A percentile compares a stretch with the other conserved stretches of the same genome.
These are phyloP conservation scores for Ampelomyces quisqualis DNA, from an alignment of 2,329 filamentous ascomycete species.

Conservation along the genomic window DNA sequence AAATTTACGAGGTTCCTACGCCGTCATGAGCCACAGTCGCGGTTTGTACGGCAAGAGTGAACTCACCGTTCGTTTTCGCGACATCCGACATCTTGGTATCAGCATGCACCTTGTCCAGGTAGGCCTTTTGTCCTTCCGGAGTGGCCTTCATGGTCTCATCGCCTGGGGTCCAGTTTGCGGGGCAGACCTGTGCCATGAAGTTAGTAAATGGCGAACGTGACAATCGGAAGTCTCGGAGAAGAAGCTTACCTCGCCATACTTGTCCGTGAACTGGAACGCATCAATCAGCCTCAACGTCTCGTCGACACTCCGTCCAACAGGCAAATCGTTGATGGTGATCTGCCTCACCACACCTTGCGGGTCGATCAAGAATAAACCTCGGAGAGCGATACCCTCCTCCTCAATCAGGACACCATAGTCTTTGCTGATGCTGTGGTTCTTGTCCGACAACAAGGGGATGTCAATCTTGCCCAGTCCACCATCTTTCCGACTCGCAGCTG, in stretches of 20 bases:
- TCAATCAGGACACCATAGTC: constrained; percentile 66
- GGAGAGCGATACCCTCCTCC: constrained; percentile 63
- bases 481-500: constrained; percentile 58
- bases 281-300: constrained; percentile 61
- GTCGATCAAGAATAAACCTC: constrained; percentile 67
- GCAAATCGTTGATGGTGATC: constrained; percentile 66
- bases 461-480: constrained; percentile 63
- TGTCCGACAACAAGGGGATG: constrained; percentile 63
- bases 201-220: no score
- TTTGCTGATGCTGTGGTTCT: constrained; percentile 60
- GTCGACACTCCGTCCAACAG: constrained; percentile 64
- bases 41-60: not conserved
- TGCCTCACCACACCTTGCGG: constrained; percentile 58
- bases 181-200: constrained; percentile 41
- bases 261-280: constrained; percentile 51
- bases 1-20: not conserved
- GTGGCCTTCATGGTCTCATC: constrained; percentile 46
- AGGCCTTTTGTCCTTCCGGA: constrained; percentile 44
- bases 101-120: constrained; percentile 38
- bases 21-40: not conserved
- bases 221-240: not conserved
- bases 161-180: constrained; percentile 47
- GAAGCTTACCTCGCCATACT: constrained; percentile 42
- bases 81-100: constrained; percentile 40
- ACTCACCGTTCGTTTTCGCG: constrained; percentile 33